Percentiles rank a stretch among this genome's conserved stretches.
phyloP scores from a whole-genome alignment of 140 eudicot species.

The Cichorium intybus region DNA sequence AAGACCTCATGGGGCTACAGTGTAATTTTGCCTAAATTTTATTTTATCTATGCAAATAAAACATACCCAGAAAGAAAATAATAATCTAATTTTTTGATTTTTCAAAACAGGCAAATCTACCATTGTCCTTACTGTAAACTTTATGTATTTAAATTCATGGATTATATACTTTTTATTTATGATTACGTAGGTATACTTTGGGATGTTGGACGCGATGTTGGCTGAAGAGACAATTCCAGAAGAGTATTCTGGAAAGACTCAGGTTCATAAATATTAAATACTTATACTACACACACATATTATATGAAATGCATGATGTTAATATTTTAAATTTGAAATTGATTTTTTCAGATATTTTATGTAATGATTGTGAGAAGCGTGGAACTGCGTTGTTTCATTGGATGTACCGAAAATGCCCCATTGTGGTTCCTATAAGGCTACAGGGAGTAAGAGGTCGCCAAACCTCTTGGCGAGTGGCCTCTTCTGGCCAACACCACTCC shows the following conservation, averaged over 20 bases:
- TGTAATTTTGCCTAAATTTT: too few relatives aligned
- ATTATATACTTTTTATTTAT: neutral
- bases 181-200: constrained; percentile 85
- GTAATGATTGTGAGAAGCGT: constrained; percentile 89
- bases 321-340: constrained; percentile 5
- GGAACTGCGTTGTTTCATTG: constrained; percentile 77
- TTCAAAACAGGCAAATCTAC: constrained; percentile 66
- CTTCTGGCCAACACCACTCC: too few relatives aligned
- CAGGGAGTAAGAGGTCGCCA: too few relatives aligned
- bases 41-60: neutral
- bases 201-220: constrained; percentile 80
- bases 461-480: too few relatives aligned
- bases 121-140: constrained; percentile 96
- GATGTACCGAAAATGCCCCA: constrained; percentile 77
- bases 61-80: neutral
- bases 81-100: neutral
- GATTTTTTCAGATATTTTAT: constrained; percentile 62
- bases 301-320: neutral
- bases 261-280: constrained; percentile 40
- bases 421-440: constrained; percentile 93
- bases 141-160: constrained; percentile 38
- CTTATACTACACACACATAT: neutral
- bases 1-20: too few relatives aligned
- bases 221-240: constrained; percentile 83
- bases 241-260: constrained; percentile 72